Percentiles rank a stretch among this genome's conserved stretches.
Evolutionary conservation across 768 basidiomycete species (phyloP).

Genomic region (Mycena pura): DNA sequence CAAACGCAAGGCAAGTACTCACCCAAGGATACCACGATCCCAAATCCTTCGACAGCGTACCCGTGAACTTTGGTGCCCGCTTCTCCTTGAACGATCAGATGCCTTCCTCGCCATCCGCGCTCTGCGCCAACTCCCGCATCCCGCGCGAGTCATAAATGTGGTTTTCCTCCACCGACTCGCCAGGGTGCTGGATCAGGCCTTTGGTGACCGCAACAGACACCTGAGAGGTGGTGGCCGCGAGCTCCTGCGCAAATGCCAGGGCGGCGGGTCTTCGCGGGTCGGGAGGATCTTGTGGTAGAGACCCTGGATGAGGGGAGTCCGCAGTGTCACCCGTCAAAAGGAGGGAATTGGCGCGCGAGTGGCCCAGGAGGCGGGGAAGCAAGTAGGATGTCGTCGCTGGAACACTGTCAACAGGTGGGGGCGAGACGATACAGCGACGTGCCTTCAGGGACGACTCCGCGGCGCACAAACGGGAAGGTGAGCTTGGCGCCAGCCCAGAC

Average conservation of each 20-base stretch:
- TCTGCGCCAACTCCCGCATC: conserved; percentile 46
- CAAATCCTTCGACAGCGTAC: conserved; percentile 48
- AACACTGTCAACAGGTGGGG: neutral
- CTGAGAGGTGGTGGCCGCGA: conserved; percentile 58
- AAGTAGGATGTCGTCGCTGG: conserved; percentile 52
- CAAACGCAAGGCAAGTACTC: conserved; percentile 24
- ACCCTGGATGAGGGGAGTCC: conserved; percentile 48
- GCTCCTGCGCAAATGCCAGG: conserved; percentile 56
- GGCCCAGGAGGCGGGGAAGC: conserved; percentile 61
- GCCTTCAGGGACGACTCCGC: conserved; percentile 59
- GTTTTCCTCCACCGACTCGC: conserved; percentile 57
- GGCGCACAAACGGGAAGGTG: conserved; percentile 55
- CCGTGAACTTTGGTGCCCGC: conserved; percentile 51
- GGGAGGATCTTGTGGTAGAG: conserved; percentile 57
- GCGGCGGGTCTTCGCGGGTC: conserved; percentile 58
- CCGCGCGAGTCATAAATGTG: conserved; percentile 60
- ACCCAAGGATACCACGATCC: conserved; percentile 62
- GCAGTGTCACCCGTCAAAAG: conserved; percentile 56
- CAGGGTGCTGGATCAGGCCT: conserved; percentile 57
- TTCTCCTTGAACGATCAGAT: conserved; percentile 55
- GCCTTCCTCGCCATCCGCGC: conserved; percentile 55
- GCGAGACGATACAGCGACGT: neutral
- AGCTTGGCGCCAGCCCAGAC: conserved; percentile 58
- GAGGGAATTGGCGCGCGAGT: conserved; percentile 57
- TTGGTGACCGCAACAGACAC: conserved; percentile 58